Base-by-base conservation (phyloP, 2,329 filamentous ascomycete genomes). In the Neopestalotiopsis clavispora region DNA sequence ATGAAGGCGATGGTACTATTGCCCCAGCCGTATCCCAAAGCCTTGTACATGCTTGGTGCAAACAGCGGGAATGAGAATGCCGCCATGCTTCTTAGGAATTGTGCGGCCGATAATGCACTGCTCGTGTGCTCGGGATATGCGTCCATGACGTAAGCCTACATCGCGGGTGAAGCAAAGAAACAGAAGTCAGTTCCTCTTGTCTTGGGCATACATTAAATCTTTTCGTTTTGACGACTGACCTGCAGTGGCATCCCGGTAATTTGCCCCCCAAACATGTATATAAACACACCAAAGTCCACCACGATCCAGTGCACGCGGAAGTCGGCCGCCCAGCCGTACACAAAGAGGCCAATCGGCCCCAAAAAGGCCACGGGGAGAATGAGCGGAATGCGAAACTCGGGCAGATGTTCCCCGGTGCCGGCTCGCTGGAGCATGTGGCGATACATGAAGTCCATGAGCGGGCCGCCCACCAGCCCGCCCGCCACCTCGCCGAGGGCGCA, bases 361-460 rank as follows among this genome's bases (percentile, higher is more conserved):
- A 90, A 69, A 0, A 90, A 58, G 0, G 84, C 84, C 0, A 85
- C 86, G 0, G 85, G 79, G 12, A 88, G 74, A 77, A 89, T 86
- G 2, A 91, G 79, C 0, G 89, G 89, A 0, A 91, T 80, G n/a
- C 90, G 87, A 73, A 87, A 89, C 72, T 93, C 91, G 0, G 91
- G 90, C 0, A 69, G 68, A 17, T 77, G 74, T 1, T 73, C 71
- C 2, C 70, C 71, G 2, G 71, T 34, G 6, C 60, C 64, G 7
- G 40, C 32, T 4, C 67, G 69, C 10, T 5, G 62, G 61, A 49
- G 65, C 58, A 70, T 67, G 30, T 65, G 40, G 10, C 74, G 71
- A 73, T 80, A 85, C 4, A 82, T 70, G 10, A 69, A 71, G 68
- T 87, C 85, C 75, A 85, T 83, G 0, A 84, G 34, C 0, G 77